These are phyloP conservation scores for Sporisorium scitamineum DNA, from an alignment of 1,284 basidiomycete species.

Conservation along the genomic window DNA sequence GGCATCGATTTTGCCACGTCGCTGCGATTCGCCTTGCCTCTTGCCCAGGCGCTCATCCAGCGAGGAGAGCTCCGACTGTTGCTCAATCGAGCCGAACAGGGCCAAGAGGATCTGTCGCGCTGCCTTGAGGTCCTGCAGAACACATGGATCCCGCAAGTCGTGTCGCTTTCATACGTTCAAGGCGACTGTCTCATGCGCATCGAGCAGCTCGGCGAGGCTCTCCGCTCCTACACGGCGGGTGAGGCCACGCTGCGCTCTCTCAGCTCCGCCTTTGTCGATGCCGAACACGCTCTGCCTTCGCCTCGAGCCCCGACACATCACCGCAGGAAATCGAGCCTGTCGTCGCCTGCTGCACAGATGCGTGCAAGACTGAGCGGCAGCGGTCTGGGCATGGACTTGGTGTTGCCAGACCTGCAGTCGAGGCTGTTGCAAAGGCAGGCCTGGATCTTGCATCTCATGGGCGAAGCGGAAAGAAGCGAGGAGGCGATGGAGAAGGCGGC, in stretches of 20 bases:
- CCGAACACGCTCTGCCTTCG: slow-evolving; percentile 38
- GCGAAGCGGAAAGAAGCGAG: slow-evolving; percentile 32
- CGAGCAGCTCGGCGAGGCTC: slow-evolving; percentile 45
- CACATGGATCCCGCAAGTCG: slow-evolving; percentile 46
- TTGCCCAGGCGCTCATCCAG: slow-evolving; percentile 47
- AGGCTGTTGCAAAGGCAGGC: slow-evolving; percentile 55
- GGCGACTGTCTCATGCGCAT: slow-evolving; percentile 52
- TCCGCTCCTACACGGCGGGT: slow-evolving; percentile 39
- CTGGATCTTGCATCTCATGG: slow-evolving; percentile 51
- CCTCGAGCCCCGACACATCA: slow-evolving; percentile 16
- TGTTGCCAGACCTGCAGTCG: slow-evolving; percentile 52
- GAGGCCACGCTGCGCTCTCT: slow-evolving; percentile 48
- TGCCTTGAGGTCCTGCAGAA: slow-evolving; percentile 48
- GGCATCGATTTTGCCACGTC: slow-evolving; percentile 53
- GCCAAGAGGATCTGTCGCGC: slow-evolving; percentile 47
- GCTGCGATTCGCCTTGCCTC: slow-evolving; percentile 37
- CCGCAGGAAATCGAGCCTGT: slow-evolving; percentile 24
- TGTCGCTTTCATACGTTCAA: slow-evolving; percentile 42
- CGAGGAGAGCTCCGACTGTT: slow-evolving; percentile 52
- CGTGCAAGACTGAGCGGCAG: slow-evolving; percentile 23
- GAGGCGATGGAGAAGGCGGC: slow-evolving; percentile 45
- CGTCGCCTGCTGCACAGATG: slow-evolving; percentile 15
- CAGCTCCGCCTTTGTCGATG: slow-evolving; percentile 31
- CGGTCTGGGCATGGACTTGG: slow-evolving; percentile 17
- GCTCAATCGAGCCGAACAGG: slow-evolving; percentile 40